Conservation (phyloP, 768 basidiomycete species). For the Coprinellus micaceus region DNA sequence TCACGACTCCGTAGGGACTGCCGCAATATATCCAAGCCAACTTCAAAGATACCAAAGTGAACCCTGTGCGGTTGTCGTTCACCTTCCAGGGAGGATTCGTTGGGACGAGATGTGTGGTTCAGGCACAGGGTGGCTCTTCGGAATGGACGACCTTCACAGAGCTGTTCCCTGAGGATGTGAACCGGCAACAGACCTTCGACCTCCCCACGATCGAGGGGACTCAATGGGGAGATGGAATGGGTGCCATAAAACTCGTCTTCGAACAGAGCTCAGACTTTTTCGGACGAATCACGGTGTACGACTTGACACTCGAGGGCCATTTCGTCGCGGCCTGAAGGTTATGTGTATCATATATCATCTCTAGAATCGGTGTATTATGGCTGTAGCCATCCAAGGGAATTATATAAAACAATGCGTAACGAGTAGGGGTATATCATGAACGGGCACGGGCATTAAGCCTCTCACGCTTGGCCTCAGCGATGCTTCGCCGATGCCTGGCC, state of each 20-base stretch:
- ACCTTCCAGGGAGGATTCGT: constrained; percentile 90
- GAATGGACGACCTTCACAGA: constrained; percentile 50
- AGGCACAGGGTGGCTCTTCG: constrained; percentile 24
- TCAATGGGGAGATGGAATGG: constrained; percentile 30
- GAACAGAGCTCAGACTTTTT: constrained; percentile 85
- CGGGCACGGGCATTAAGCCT: neutral
- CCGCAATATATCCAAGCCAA: constrained; percentile 71
- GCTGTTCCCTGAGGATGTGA: constrained; percentile 79
- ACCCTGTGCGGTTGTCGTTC: constrained; percentile 52
- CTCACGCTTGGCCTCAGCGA: neutral
- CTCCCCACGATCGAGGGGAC: constrained; percentile 29
- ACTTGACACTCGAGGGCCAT: constrained; percentile 44
- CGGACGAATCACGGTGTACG: constrained; percentile 74
- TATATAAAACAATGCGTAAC: neutral
- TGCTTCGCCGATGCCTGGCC: constrained; percentile 14
- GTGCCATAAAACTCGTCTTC: constrained; percentile 62
- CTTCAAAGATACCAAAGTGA: constrained; percentile 47
- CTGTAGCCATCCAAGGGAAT: neutral
- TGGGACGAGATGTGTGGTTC: constrained; percentile 58
- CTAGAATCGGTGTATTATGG: neutral
- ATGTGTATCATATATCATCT: neutral
- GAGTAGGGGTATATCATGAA: constrained; percentile 11
- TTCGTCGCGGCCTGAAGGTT: constrained; percentile 3
- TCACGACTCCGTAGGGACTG: constrained; percentile 51
- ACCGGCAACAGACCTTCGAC: constrained; percentile 66